Base-by-base conservation (phyloP, 129 eudicot genomes). In the Helianthus tuberosus region DNA sequence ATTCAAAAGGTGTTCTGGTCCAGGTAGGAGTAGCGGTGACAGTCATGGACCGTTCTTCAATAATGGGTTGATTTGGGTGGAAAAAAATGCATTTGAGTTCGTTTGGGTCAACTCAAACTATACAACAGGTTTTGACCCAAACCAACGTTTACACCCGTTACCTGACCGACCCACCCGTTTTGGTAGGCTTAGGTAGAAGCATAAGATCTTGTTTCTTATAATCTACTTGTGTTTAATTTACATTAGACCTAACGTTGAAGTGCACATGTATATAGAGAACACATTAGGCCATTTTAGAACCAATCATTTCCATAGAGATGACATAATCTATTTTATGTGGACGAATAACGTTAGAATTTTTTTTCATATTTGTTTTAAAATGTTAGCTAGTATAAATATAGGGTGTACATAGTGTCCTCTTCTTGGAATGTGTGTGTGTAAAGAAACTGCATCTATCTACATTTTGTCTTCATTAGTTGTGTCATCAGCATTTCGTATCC, bases 1-100 rank as follows among this genome's bases (percentile, higher is more conserved):
- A 50, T 52, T 47, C 44, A 63, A 8, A 69, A 69, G 64, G 75
- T 75, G 70, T 60, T 76, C 75, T 58, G 29, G 14, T 68, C 51
- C 39, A 48, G 75, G 36, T 27, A 32, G 36, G 36, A 32, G 36
- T 32, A 32, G 36, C 2, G 36, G 4, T 32, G 36, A 32, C 4
- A 32, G 36, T 32, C 36, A 32, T 32, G 36, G 36, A 32, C 36
- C 4, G 4, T 32, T 32, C 36, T 32, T 32, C 8, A 41, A 5
- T 5, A 41, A 41, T 41, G 46, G 46, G 46, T 41, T 41, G 46
- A 41, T 41, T 41, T 41, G 9, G 46, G 8, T 41, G 8, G 1
- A 41, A 41, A 41, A 41, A 41, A 41, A 5, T 41, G 47, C 11
- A 43, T 43, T 8, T 43, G 47, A 43, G 11, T 43, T 43, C 47